phyloP scores from a whole-genome alignment of 306 rosid species.

The Acacia melanoxylon region DNA sequence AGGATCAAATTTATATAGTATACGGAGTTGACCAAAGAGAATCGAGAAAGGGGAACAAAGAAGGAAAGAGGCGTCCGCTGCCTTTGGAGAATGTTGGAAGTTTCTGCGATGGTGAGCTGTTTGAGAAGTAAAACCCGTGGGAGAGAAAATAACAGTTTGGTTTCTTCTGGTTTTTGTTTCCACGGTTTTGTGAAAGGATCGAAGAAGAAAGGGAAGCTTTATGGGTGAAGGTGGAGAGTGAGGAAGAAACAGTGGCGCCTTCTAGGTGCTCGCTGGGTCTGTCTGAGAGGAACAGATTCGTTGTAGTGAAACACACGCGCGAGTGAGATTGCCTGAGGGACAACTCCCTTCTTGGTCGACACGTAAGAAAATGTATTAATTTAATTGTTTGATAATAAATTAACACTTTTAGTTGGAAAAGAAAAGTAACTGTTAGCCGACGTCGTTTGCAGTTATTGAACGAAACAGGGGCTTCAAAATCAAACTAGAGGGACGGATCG shows the following conservation, averaged over 20 bases:
- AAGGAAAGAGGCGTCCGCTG: background rate
- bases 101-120: background rate
- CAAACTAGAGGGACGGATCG: background rate
- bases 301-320: background rate
- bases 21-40: slow-evolving; percentile 12
- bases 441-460: background rate
- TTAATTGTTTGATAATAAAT: background rate
- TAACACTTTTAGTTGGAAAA: background rate
- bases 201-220: background rate
- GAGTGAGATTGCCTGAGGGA: too few relatives aligned
- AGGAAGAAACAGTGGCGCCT: background rate
- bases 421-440: background rate
- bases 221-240: background rate
- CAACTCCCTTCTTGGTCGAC: background rate
- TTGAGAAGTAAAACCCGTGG: background rate
- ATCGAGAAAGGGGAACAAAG: background rate
- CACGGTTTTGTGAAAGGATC: background rate
- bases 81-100: background rate
- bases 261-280: background rate
- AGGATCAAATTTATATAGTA: slow-evolving; percentile 28
- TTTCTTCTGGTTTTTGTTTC: slow-evolving; percentile 1
- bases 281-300: background rate
- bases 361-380: background rate
- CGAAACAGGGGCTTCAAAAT: background rate
- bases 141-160: background rate